These are phyloP conservation scores for Exophiala sideris DNA, from an alignment of 2,329 filamentous ascomycete genomes.

Conservation along the genomic window DNA sequence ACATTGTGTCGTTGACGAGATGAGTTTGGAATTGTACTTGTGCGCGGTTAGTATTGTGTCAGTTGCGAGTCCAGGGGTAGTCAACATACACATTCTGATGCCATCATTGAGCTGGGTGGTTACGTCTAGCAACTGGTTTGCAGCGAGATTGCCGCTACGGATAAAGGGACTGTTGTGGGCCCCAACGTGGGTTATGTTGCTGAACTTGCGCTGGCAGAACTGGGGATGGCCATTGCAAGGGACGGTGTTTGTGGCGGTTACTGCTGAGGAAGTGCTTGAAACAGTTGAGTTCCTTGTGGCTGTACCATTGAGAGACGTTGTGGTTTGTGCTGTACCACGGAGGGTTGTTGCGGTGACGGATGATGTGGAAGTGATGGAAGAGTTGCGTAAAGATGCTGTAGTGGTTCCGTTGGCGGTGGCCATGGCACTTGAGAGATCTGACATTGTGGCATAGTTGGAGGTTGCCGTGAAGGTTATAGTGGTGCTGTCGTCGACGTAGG, in stretches of 20 bases:
- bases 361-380: conserved; percentile 37
- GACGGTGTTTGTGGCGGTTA: conserved; percentile 63
- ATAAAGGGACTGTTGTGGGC: conserved; percentile 82
- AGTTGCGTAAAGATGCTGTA: conserved; percentile 10
- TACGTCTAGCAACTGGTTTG: conserved; percentile 70
- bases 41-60: neutral
- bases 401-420: conserved; percentile 21
- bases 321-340: conserved; percentile 35
- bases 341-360: conserved; percentile 36
- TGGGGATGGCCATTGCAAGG: conserved; percentile 78
- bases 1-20: conserved; percentile 55
- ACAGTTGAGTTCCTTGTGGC: conserved; percentile 45
- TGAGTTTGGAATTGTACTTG: conserved; percentile 61
- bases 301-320: conserved; percentile 48
- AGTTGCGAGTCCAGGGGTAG: neutral
- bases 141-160: conserved; percentile 64
- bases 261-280: conserved; percentile 44
- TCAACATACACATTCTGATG: conserved; percentile 50
- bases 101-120: conserved; percentile 74
- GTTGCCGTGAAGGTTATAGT: conserved; percentile 30
- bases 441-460: conserved; percentile 27
- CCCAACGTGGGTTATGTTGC: conserved; percentile 75
- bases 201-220: conserved; percentile 72
- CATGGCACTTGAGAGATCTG: conserved; percentile 23
- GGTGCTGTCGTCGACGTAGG: conserved; percentile 24